Conservation (phyloP, 2,329 filamentous ascomycete genomes). For the Fusarium napiforme region DNA sequence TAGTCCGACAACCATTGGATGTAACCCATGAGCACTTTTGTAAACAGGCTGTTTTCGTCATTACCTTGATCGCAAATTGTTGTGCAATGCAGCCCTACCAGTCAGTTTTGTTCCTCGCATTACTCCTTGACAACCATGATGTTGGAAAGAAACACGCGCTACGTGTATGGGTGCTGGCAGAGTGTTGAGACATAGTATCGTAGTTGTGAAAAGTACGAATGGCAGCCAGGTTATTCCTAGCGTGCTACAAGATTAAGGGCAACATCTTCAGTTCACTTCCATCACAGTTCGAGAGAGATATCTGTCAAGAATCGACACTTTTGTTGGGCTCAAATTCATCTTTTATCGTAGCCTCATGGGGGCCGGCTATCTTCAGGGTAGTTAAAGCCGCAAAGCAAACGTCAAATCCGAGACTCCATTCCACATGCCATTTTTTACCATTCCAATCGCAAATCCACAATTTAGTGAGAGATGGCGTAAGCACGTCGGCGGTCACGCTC, state of each 20-base stretch:
- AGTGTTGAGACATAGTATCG: not conserved
- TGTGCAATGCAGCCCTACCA: not conserved
- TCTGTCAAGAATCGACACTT: conserved; percentile 40
- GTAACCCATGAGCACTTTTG: not conserved
- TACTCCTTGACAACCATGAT: not conserved
- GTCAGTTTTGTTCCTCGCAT: not conserved
- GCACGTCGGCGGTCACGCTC: conserved; percentile 98
- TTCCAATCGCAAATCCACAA: conserved; percentile 38
- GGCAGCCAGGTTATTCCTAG: not conserved
- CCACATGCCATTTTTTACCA: conserved; percentile 51
- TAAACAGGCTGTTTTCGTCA: not conserved
- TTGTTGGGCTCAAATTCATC: conserved; percentile 49
- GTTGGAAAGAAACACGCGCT: not conserved
- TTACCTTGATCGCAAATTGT: not conserved
- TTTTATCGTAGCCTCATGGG: conserved; percentile 51
- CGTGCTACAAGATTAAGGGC: no score
- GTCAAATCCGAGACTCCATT: conserved; percentile 56
- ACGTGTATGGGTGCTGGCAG: not conserved
- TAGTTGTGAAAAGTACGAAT: not conserved
- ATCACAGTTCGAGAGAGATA: conserved; percentile 1
- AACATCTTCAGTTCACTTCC: not conserved
- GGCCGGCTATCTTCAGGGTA: conserved; percentile 51
- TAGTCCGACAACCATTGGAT: not conserved
- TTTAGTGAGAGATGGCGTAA: conserved; percentile 63
- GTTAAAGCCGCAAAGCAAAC: conserved; percentile 49